A percentile compares a stretch with the other conserved stretches of the same genome.
Evolutionary conservation across 768 basidiomycete species (phyloP).

Genomic region (Suillus ampliporus): DNA sequence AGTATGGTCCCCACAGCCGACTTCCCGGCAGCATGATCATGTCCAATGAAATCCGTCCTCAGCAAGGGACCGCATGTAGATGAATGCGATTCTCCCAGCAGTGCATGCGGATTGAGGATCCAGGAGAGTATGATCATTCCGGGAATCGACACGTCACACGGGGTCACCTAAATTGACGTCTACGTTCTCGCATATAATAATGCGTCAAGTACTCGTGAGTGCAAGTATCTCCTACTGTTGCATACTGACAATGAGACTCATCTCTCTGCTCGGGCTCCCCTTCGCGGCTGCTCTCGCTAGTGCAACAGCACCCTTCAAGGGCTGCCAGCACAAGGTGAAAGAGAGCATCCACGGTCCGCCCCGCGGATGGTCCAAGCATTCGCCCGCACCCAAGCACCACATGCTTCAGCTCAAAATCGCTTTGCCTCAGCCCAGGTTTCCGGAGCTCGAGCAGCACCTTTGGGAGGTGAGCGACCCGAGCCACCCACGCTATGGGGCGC

Average conservation of each 20-base stretch:
- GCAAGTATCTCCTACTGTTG: constrained; percentile 24
- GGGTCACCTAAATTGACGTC: not conserved
- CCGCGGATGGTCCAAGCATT: constrained; percentile 52
- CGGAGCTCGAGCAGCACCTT: constrained; percentile 54
- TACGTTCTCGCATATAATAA: constrained; percentile 1
- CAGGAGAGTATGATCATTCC: not conserved
- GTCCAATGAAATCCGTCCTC: no score
- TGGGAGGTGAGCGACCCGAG: constrained; percentile 62
- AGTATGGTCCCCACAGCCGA: no score
- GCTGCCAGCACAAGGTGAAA: constrained; percentile 47
- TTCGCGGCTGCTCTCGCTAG: constrained; percentile 16
- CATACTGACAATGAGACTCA: constrained; percentile 30
- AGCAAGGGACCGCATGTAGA: not conserved
- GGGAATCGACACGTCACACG: not conserved
- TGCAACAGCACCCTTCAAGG: constrained; percentile 20
- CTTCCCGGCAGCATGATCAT: no score
- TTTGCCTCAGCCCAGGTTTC: constrained; percentile 58
- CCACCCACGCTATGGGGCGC: constrained; percentile 59
- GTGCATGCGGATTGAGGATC: not conserved
- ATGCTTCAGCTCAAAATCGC: constrained; percentile 61
- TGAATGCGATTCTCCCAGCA: constrained; percentile 1
- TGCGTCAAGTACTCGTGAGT: not conserved
- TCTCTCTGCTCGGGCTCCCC: constrained; percentile 6
- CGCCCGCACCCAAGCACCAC: constrained; percentile 51
- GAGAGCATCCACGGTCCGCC: constrained; percentile 51